A percentile compares a stretch with the other conserved stretches of the same genome.
phyloP scores from a whole-genome alignment of 768 basidiomycete genomes.

The Saitozyma podzolica region DNA sequence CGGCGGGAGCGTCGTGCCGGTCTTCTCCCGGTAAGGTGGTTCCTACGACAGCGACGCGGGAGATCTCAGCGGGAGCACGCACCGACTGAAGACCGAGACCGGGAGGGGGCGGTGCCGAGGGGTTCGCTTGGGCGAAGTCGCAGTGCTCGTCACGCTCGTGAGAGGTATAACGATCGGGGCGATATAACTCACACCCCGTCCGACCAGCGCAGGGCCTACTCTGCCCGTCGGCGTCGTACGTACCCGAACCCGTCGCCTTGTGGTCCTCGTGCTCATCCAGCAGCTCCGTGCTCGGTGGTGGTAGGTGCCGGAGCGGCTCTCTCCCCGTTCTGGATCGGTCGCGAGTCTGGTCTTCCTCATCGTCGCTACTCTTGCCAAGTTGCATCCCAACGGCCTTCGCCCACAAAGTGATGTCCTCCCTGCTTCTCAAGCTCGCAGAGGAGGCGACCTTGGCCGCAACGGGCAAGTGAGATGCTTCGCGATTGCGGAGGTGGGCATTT shows the following conservation, averaged over 20 bases:
- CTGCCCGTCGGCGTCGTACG: slow-evolving; percentile 46
- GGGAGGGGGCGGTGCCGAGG: slow-evolving; percentile 6
- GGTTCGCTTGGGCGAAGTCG: neutral
- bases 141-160: slow-evolving; percentile 21
- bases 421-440: slow-evolving; percentile 36
- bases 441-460: slow-evolving; percentile 43
- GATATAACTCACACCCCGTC: slow-evolving; percentile 28
- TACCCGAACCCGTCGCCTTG: slow-evolving; percentile 16
- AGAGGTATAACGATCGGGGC: slow-evolving; percentile 40
- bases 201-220: slow-evolving; percentile 31
- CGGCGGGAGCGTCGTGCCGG: neutral
- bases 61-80: too few relatives aligned
- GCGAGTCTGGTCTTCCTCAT: slow-evolving; percentile 9
- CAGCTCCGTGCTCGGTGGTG: slow-evolving; percentile 13
- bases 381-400: slow-evolving; percentile 32
- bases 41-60: slow-evolving; percentile 34
- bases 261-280: too few relatives aligned
- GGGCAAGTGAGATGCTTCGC: slow-evolving; percentile 21
- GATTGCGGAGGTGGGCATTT: slow-evolving; percentile 8
- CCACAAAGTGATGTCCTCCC: slow-evolving; percentile 47
- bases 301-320: slow-evolving; percentile 14
- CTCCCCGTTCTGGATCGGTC: slow-evolving; percentile 26
- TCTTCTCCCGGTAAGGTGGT: slow-evolving; percentile 15
- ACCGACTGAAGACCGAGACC: slow-evolving; percentile 33
- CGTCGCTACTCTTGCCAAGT: slow-evolving; percentile 3